These are phyloP conservation scores for Gymnopus androsaceus DNA, from an alignment of 1,284 basidiomycete genomes.

Conservation along the genomic window DNA sequence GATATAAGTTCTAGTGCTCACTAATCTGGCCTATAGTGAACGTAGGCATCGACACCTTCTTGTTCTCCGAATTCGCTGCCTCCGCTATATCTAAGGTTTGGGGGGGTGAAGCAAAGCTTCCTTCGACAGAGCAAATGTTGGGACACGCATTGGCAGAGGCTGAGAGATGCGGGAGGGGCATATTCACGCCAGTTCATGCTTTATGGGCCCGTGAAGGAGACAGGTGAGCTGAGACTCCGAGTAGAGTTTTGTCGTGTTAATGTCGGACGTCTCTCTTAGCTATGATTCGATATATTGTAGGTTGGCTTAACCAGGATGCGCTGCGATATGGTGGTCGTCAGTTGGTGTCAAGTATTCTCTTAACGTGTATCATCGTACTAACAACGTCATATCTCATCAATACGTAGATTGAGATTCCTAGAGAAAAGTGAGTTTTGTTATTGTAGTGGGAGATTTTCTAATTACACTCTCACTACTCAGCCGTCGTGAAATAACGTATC, in stretches of 20 bases:
- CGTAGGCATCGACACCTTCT: constrained; percentile 40
- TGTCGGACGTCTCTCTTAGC: too few species aligned
- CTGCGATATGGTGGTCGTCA: constrained; percentile 35
- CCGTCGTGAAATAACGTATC: too few species aligned
- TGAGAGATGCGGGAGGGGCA: constrained; percentile 30
- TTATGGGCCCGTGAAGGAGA: constrained; percentile 28
- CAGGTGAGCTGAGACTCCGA: constrained; percentile 18
- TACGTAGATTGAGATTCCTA: too few species aligned
- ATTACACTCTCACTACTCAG: too few species aligned
- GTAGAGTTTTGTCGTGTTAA: background rate
- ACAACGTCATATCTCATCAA: too few species aligned
- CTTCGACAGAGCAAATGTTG: constrained; percentile 33
- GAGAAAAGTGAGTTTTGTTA: too few species aligned
- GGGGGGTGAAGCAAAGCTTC: constrained; percentile 35
- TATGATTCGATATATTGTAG: constrained; percentile 30
- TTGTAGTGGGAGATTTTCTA: too few species aligned
- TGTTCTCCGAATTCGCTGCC: constrained; percentile 37
- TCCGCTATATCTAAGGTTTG: constrained; percentile 40
- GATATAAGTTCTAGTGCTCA: background rate
- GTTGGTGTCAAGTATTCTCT: too few species aligned
- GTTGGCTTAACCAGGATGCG: constrained; percentile 38
- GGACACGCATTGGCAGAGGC: constrained; percentile 30
- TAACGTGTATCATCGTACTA: too few species aligned
- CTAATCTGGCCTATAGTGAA: constrained; percentile 29
- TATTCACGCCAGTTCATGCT: constrained; percentile 40